Percentiles rank a stretch among this genome's conserved stretches.
Conservation (phyloP, 768 basidiomycete species). For the Ephemerocybe angulata region DNA sequence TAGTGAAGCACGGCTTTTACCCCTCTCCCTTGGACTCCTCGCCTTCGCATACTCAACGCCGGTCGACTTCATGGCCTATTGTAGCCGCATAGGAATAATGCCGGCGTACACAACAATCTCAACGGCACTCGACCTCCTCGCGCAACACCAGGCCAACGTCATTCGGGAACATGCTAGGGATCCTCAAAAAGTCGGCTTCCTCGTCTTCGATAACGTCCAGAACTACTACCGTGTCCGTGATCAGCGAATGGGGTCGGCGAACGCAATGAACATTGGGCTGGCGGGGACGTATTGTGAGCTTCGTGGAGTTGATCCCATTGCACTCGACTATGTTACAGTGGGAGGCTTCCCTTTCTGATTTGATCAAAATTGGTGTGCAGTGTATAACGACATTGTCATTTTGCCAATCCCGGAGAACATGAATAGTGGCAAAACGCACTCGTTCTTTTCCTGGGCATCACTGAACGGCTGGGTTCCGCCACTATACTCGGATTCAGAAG, state of each 20-base stretch:
- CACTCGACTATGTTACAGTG: too few species aligned
- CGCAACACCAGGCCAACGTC: neutral
- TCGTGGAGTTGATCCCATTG: too few species aligned
- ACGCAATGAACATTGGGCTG: neutral
- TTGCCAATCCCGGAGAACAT: conserved; percentile 89
- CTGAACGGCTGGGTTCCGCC: conserved; percentile 89
- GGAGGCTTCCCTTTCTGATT: too few species aligned
- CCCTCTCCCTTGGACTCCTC: neutral
- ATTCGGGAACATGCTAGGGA: neutral
- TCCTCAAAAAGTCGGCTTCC: neutral
- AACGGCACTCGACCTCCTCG: neutral
- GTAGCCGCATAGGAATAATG: neutral
- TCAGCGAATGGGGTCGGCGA: neutral
- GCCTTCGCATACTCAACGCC: neutral
- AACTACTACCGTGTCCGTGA: neutral
- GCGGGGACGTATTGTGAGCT: neutral
- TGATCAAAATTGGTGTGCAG: conserved; percentile 34
- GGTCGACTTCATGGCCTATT: neutral
- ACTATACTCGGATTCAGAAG: conserved; percentile 49
- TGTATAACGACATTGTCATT: conserved; percentile 82
- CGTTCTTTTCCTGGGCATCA: conserved; percentile 91
- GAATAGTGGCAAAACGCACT: conserved; percentile 91
- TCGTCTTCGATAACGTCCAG: neutral
- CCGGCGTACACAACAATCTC: neutral
- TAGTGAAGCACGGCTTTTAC: neutral